These are phyloP conservation scores for Geranomyces variabilis DNA, from an alignment of 192 early-diverging fungal species.

Conservation along the genomic window DNA sequence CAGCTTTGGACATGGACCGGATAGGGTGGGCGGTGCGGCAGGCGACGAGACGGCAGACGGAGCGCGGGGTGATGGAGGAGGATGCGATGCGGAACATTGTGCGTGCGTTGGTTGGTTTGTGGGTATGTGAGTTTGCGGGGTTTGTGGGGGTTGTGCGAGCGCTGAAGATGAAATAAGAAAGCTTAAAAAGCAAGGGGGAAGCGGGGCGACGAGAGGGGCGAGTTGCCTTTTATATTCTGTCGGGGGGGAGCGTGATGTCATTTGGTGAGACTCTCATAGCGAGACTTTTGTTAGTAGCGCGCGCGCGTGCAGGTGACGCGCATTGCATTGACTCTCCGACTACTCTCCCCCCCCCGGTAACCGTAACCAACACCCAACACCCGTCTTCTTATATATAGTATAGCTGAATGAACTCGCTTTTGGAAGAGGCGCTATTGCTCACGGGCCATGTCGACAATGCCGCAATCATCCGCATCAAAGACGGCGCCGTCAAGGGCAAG, in stretches of 20 bases:
- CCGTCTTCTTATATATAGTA: too few species aligned
- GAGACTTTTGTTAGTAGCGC: too few species aligned
- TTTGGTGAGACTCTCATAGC: too few species aligned
- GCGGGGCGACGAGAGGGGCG: too few species aligned
- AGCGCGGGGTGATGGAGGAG: not conserved
- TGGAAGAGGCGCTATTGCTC: constrained; percentile 55
- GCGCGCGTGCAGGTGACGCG: too few species aligned
- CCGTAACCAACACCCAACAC: too few species aligned
- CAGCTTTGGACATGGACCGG: not conserved
- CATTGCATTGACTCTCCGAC: too few species aligned
- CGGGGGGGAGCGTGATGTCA: too few species aligned
- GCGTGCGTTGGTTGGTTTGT: not conserved
- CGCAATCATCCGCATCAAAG: constrained; percentile 55
- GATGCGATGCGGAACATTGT: not conserved
- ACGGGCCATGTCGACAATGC: constrained; percentile 54
- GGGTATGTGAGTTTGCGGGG: not conserved
- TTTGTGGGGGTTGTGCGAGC: not conserved
- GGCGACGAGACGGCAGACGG: not conserved
- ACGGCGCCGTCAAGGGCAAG: constrained; percentile 57
- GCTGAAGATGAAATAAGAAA: not conserved
- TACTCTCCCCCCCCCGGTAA: too few species aligned
- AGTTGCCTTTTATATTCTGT: too few species aligned
- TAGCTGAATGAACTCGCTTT: constrained; percentile 59
- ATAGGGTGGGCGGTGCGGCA: not conserved
- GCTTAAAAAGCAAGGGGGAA: too few species aligned